Base-by-base conservation (phyloP, 2,329 filamentous ascomycete genomes). In the Arthrobotrys pseudoclavata region DNA sequence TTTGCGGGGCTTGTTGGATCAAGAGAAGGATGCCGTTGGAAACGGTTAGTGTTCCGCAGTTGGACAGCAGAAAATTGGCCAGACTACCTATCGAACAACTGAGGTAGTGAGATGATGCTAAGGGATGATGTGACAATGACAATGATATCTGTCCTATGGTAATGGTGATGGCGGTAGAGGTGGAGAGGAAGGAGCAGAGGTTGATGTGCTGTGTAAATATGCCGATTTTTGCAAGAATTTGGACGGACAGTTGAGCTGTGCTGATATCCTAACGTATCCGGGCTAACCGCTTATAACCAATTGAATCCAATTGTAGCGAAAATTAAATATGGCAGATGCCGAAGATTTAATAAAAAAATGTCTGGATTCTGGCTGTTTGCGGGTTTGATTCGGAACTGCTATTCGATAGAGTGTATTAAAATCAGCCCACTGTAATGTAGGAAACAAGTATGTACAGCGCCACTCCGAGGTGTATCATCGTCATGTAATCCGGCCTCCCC, bases 211-310 rank as follows among this genome's bases (percentile, higher is more conserved):
- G 31, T 5, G 7, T 53, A 5, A 9, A 53, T 34, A 12, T 42
- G 53, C 53, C 45, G 66, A 61, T 69, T 60, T 53, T 40, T 18
- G 50, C 18, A 47, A 24, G 50, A 69, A 60, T 48, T 61, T 69
- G 42, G 18, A 10, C 15, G 40, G 66, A 34, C 53, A 40, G 52
- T 34, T 26, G 40, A 13, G 20, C 22, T 20, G 29, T 31, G 42
- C 26, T 34, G 37, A 22, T 47, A 50, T 71, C 68, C 68, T 63
- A 55, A 63, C 55, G 68, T 13, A 63, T 71, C 68, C 68, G 64
- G 34, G 68, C 42, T 62, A 42, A 50, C 53, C 13, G 24, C 15
- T 40, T 40, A 31, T 20, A n/a, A 34, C 31, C 31, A 34, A 34
- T 34, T 34, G 7, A 31, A 10, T 29, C 22, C 50, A 53, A 31